Evolutionary conservation across 1,284 basidiomycete genomes (phyloP), one percentile per base, ranked within the genome.

Genomic region (Apiotrichum gracile): DNA sequence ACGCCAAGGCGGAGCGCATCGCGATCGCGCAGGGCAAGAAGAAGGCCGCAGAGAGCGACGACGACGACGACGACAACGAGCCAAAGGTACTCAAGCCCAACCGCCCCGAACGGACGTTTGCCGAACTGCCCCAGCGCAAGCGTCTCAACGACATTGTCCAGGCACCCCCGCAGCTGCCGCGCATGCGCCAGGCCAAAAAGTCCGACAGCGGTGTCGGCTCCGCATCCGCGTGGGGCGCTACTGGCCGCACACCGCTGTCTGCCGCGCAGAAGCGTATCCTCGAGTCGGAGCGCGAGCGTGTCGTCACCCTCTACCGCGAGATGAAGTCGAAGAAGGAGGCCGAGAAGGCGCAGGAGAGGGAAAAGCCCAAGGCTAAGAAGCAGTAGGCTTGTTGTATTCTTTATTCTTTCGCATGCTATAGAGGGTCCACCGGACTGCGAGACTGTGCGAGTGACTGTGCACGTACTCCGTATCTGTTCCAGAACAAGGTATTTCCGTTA

Each of bases 191-290:
- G 46, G 57, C 56, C 17, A 33, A 31, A 22, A 48, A 47, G 43
- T 38, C 47, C 26, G 37, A 13, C 29, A 41, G 25, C 9, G 42
- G 34, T 29, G 40, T 42, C 22, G 40, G 37, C 5, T 13, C 3
- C 26, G 33, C 22, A 17, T 19, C 26, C 22, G 46, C 31, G 37
- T 41, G 29, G 50, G 33, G 29, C 16, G 39, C 27, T 8, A 38
- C 26, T 10, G 60, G 57, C 5, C 55, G 67, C 34, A 62, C 60
- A 22, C 70, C 71, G 26, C 51, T 75, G 24, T 68, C 61, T 52
- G 65, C 66, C 2, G 74, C 66, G 1, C 73, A 74, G 55, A 57
- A 65, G 62, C 54, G 74, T 27, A 58, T 74, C 43, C 52, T 76
- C 60, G 70, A 70, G 40, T 63, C 66, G 43, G 72, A 74, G 58